Conservation (phyloP, 768 basidiomycete genomes). For the Gloeopeniophorella convolvens region DNA sequence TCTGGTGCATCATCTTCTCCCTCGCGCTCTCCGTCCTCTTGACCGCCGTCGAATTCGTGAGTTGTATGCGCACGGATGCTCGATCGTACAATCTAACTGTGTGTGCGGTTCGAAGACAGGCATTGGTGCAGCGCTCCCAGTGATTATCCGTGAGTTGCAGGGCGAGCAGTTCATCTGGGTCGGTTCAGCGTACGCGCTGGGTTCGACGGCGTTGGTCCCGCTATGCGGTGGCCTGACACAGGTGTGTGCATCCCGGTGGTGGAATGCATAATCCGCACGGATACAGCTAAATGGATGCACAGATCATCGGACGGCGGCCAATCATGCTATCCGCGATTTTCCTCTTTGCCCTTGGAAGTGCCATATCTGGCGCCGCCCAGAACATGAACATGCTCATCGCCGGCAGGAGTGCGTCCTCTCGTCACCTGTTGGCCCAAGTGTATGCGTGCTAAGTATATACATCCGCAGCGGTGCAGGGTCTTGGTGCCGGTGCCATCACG, state of each 20-base stretch:
- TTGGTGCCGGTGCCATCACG: slow-evolving; percentile 27
- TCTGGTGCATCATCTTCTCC: slow-evolving; percentile 19
- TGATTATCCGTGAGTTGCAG: slow-evolving; percentile 27
- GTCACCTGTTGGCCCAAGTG: background rate
- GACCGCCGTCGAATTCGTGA: slow-evolving; percentile 11
- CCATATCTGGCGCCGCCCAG: slow-evolving; percentile 30
- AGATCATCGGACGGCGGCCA: slow-evolving; percentile 29
- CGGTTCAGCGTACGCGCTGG: slow-evolving; percentile 24
- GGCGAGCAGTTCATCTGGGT: slow-evolving; percentile 22
- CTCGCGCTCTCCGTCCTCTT: slow-evolving; percentile 13
- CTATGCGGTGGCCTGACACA: slow-evolving; percentile 24
- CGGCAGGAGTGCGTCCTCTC: slow-evolving; percentile 22
- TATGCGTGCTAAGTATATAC: background rate
- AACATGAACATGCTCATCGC: slow-evolving; percentile 31
- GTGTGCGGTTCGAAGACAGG: background rate
- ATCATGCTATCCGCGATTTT: slow-evolving; percentile 23
- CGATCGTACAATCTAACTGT: background rate
- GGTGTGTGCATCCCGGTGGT: background rate
- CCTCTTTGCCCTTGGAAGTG: slow-evolving; percentile 28
- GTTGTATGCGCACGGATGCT: background rate
- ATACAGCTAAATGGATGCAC: background rate
- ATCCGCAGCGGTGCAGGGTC: slow-evolving; percentile 27
- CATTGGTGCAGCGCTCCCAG: slow-evolving; percentile 26
- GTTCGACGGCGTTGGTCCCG: slow-evolving; percentile 25
- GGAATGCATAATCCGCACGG: background rate